Evolutionary conservation across 331 rosid genomes (phyloP), one percentile per base, ranked within the genome.

Genomic region (Malus hybrid): DNA sequence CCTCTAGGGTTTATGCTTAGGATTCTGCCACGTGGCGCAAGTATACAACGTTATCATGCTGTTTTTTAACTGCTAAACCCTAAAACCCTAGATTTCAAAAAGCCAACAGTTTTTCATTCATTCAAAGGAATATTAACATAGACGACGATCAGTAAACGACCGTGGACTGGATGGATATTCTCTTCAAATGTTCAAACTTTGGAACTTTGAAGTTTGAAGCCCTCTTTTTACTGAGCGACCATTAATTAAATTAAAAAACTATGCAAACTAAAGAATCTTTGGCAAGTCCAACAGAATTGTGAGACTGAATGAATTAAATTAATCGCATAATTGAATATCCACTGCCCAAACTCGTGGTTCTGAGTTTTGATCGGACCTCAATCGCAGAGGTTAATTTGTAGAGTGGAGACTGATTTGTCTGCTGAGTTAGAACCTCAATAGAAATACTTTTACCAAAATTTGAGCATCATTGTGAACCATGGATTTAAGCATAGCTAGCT

Each of bases 191-290:
- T 60, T 59, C 76, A 60, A 36, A 73, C 76, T 34, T 65, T 29
- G 1, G n/a, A 64, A 61, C 27, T 57, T 57, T 10, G 67, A 72
- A 72, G 36, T 72, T 73, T 73, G 77, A 73, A 62, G 77, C 29
- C 71, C 18, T 27, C 24, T 16, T 42, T 61, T 34, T n/a, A 65
- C 28, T 34, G 70, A 34, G 50, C 3, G 27, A 32, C 50, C 70
- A 31, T 42, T 61, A 8, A 57, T 57, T 57, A 57, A 54, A 19
- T 57, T 57, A 2, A 19, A 61, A 72, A 73, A 5, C 16, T 6
- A 19, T 42, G 56, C 7, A 48, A 14, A 15, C 55, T 50, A 66
- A 27, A 44, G 77, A 62, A 73, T 42, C 62, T 61, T 62, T 62
- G 31, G 70, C 70, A 44, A 19, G 20, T 62, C 34, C 67, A 27